Evolutionary conservation across 192 early-diverging fungal genomes (phyloP), one percentile per base, ranked within the genome.

Genomic region (Chytriomyces confervae): DNA sequence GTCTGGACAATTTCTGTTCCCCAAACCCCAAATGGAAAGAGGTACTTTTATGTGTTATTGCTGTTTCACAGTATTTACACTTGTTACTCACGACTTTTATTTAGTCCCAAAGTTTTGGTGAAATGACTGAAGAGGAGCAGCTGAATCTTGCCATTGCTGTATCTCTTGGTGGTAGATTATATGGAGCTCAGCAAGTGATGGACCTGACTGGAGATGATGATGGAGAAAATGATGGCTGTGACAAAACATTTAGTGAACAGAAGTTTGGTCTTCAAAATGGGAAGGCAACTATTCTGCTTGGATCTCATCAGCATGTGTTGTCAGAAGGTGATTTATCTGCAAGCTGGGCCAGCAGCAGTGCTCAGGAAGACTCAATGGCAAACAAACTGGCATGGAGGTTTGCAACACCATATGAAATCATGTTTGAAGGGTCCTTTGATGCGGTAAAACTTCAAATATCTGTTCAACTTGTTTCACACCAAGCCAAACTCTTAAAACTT

Each of bases 371-470:
- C 46, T 16, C 46, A 36, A 79, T 48, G 96, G 0, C 86, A 91
- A 24, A 94, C 94, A 50, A 92, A 97, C 72, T 97, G 97, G 90
- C 89, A 87, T 64, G 75, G 77, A 63, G 94, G 92, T 13, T 81
- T 84, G 51, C 91, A 94, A 27, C 24, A 27, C 24, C 24, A 27
- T 27, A 27, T 27, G 24, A 27, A 27, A 27, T 27, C 24, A 27
- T 27, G 24, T 27, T 27, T 27, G 24, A 27, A 27, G 24, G 24
- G 24, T 27, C 24, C 24, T 0, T 27, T 81, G 91, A 94, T 49
- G 82, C 86, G 66, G 92, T 89, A 76, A 60, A 77, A 66, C 11
- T 48, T 18, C 45, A 61, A n/a, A 60, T 77, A 20, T 97, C 94
- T 78, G 86, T 91, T 53, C 24, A 27, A 27, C 24, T 27, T 27